These are phyloP conservation scores for Acanthamoeba lenticulata DNA, from an alignment of 208 protist genomes.

Conservation along the genomic window DNA sequence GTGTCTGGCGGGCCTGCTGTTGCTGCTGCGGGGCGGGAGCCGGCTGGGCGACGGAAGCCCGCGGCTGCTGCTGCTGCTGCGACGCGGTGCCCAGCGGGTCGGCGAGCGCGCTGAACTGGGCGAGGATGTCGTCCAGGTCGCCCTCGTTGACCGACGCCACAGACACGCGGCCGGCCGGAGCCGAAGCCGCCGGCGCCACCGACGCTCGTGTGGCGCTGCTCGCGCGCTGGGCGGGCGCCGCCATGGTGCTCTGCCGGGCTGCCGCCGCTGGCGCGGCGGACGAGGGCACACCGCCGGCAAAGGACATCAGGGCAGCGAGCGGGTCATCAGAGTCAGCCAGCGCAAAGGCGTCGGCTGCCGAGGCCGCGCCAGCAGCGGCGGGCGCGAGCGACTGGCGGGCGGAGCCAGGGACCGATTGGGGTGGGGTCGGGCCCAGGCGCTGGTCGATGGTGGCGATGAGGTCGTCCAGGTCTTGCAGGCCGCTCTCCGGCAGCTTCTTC, in stretches of 20 bases:
- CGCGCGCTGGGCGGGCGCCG: not conserved
- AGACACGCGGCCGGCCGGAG: not conserved
- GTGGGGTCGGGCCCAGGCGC: not conserved
- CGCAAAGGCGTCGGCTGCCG: not conserved
- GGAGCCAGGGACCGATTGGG: not conserved
- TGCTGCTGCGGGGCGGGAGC: too few relatives aligned
- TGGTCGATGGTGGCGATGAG: not conserved
- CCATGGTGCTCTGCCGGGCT: not conserved
- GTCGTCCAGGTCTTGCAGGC: slow-evolving; percentile 15
- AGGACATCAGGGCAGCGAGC: not conserved
- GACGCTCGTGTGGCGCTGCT: not conserved
- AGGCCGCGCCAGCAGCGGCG: not conserved
- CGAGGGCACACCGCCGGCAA: not conserved
- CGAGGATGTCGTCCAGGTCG: not conserved
- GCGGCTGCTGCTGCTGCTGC: not conserved
- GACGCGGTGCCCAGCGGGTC: not conserved
- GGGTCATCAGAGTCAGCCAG: not conserved
- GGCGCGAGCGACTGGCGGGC: not conserved
- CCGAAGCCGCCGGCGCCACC: not conserved
- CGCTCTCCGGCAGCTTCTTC: not conserved
- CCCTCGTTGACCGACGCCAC: not conserved
- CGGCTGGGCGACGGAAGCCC: not conserved
- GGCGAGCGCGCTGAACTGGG: not conserved
- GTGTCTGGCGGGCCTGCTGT: too few relatives aligned
- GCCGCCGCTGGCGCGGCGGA: not conserved